Evolutionary conservation across 2,329 filamentous ascomycete genomes (phyloP), one percentile per base, ranked within the genome.

Genomic region (Ambrosiella cleistominuta): DNA sequence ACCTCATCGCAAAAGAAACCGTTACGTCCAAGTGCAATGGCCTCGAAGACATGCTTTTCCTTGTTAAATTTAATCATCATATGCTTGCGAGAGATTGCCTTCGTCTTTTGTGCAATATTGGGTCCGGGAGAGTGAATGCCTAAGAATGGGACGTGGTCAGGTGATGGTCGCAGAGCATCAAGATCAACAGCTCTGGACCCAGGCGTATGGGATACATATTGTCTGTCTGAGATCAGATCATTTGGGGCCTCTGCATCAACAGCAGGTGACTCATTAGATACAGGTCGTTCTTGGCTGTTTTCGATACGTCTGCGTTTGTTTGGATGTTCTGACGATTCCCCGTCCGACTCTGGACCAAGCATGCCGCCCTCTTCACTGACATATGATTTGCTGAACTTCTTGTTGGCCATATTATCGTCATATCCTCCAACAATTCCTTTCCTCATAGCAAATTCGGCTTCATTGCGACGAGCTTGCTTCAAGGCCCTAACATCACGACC

Each of bases 31-130:
- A 81, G 64, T 0, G 77, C 75, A 27, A 75, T 73, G 52, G 85
- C 79, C 65, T 87, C 80, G 64, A 87, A 90, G 6, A 79, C 71
- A 17, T 79, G 74, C 45, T 74, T 74, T 11, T 79, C 72, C 61
- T 78, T 74, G 64, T 86, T 85, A 69, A 83, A 90, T 52, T 78
- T 73, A 63, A 91, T 87, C 64, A 81, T 83, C 54, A 87, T 72
- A 67, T 91, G 86, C 63, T 84, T 74, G 61, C 85, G 75, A 2
- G 86, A 90, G 57, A 90, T 89, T 55, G 78, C 79, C 65, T 85
- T 86, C 55, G 85, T 86, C 62, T 78, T 80, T 61, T 68, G 73
- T 2, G 80, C 77, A 61, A 80, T 79, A 54, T 79, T 73, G 4
- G 77, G 77, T 1, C 78, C 77, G 0, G 80, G 81, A 2, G 85